phyloP scores from a whole-genome alignment of 2,329 filamentous ascomycete species.

The Colletotrichum echinochloae region DNA sequence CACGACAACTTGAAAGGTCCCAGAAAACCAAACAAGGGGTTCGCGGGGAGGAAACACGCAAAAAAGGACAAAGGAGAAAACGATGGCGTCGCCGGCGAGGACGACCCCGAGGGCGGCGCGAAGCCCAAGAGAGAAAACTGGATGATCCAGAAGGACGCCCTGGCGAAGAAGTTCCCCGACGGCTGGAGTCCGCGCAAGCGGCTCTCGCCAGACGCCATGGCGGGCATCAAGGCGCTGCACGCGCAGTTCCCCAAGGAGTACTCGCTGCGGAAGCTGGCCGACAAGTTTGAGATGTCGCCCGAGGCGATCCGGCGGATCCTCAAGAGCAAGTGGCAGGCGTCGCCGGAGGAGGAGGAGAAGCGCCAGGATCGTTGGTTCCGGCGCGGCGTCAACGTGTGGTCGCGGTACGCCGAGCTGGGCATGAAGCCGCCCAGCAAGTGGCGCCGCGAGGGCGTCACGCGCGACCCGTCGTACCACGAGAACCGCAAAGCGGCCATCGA shows the following conservation, averaged over 20 bases:
- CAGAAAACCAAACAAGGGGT: conserved; percentile 30
- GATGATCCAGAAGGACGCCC: conserved; percentile 79
- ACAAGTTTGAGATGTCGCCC: conserved; percentile 86
- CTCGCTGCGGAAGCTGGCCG: conserved; percentile 77
- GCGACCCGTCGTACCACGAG: conserved; percentile 57
- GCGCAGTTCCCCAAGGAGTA: conserved; percentile 81
- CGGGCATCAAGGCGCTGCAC: conserved; percentile 89
- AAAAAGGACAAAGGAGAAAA: neutral
- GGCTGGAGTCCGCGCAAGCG: conserved; percentile 88
- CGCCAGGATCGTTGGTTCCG: conserved; percentile 72
- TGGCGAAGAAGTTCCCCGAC: conserved; percentile 82
- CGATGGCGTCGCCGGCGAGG: conserved; percentile 4
- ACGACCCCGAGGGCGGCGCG: conserved; percentile 38
- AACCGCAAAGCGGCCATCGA: conserved; percentile 47
- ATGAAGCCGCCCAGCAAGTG: conserved; percentile 71
- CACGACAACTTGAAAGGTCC: conserved; percentile 40
- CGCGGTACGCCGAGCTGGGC: conserved; percentile 69
- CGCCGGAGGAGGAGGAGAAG: conserved; percentile 65
- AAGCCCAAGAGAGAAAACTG: conserved; percentile 64
- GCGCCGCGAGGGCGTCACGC: conserved; percentile 65
- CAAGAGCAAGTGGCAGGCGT: conserved; percentile 79
- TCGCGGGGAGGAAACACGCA: neutral
- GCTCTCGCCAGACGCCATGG: conserved; percentile 90
- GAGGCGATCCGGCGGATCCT: conserved; percentile 91
- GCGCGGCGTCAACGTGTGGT: conserved; percentile 71